Conservation (phyloP, 768 basidiomycete species). For the Basidioascus undulatus region DNA sequence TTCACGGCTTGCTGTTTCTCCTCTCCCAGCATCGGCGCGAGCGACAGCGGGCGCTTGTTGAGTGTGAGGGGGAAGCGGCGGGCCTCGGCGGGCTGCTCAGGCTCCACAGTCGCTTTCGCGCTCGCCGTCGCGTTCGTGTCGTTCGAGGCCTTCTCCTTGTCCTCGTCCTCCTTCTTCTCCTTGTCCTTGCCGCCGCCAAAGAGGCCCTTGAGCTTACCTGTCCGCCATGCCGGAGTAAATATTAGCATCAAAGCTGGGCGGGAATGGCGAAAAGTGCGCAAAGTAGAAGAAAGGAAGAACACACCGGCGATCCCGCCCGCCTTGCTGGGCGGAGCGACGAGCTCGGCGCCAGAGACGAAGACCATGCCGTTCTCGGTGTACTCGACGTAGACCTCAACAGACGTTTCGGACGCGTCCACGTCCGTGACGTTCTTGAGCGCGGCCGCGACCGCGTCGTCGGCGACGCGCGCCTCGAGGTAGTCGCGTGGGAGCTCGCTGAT, state of each 20-base stretch:
- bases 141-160: conserved; percentile 21
- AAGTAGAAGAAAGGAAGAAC: background rate
- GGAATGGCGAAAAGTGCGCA: background rate
- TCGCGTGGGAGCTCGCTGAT: no score
- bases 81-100: background rate
- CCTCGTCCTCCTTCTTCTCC: conserved; percentile 8
- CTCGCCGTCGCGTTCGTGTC: conserved; percentile 28
- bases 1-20: no score
- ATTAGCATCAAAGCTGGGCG: background rate
- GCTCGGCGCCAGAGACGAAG: conserved; percentile 42
- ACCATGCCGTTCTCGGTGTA: conserved; percentile 73
- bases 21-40: no score
- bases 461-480: no score
- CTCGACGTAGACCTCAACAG: conserved; percentile 60
- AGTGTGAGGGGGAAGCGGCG: conserved; percentile 44
- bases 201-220: conserved; percentile 67
- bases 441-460: background rate
- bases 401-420: conserved; percentile 30
- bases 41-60: conserved; percentile 34
- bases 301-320: conserved; percentile 1
- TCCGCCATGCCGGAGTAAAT: conserved; percentile 5
- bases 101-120: conserved; percentile 1
- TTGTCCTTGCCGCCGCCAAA: conserved; percentile 31
- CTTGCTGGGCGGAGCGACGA: conserved; percentile 57
- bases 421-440: background rate